Percentiles rank a stretch among this genome's conserved stretches.
Conservation (phyloP, 306 rosid genomes). For the Vigna nakashimae region DNA sequence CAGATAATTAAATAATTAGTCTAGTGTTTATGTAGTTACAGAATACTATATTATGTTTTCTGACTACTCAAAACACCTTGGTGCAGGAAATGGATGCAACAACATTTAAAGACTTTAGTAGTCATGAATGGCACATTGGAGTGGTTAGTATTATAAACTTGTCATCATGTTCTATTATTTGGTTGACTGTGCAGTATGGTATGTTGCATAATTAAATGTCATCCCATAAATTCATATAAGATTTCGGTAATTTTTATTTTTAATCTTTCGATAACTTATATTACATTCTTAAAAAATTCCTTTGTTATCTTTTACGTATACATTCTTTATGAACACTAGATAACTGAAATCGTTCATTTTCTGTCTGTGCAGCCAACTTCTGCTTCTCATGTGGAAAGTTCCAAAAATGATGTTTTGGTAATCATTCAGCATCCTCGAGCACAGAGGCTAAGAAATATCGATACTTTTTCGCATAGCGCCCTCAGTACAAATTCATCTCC, state of each 20-base stretch:
- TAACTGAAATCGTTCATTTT: neutral
- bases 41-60: conserved; percentile 8
- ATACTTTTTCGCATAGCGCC: conserved; percentile 39
- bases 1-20: conserved; percentile 3
- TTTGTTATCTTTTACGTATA: conserved; percentile 7
- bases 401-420: conserved; percentile 71
- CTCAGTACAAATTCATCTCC: conserved; percentile 42
- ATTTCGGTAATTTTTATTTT: too few relatives aligned
- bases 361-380: conserved; percentile 68
- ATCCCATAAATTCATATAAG: neutral
- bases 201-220: conserved; percentile 2
- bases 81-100: conserved; percentile 93
- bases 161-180: conserved; percentile 1
- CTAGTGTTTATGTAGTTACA: conserved; percentile 19
- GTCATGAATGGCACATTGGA: conserved; percentile 88
- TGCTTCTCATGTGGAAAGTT: conserved; percentile 46
- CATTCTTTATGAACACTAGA: conserved; percentile 30
- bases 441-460: conserved; percentile 48
- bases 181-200: neutral
- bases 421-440: conserved; percentile 84
- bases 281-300: too few relatives aligned
- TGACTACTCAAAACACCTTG: conserved; percentile 34
- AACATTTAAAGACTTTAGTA: conserved; percentile 77
- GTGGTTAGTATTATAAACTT: conserved; percentile 65
- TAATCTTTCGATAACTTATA: neutral